Evolutionary conservation across 1,139 yeast genomes (phyloP), one percentile per base, ranked within the genome.

Genomic region (Hansenula sp.): DNA sequence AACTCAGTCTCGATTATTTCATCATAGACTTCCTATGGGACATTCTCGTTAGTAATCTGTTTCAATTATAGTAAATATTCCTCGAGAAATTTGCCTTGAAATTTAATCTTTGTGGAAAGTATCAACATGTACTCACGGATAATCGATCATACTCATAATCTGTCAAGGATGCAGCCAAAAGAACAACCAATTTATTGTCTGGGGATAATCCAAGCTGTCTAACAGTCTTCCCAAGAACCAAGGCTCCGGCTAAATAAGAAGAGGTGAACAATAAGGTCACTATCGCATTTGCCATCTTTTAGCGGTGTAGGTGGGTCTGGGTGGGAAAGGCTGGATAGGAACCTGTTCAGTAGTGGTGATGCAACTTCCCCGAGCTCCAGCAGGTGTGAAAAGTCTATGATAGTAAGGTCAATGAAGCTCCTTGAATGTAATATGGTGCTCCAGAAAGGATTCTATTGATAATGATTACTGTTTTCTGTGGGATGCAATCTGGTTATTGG

Each of bases 221-320:
- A 25, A 76, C 57, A 2, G 74, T 61, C 38, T 60, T 57, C 8
- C 81, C 91, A 38, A 88, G 64, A 0, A 86, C 81, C 33, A 85
- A 66, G 0, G 88, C 84, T 7, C 96, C 97, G 0, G 94, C 88
- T 18, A 88, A 64, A 61, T 90, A 90, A 30, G 73, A 71, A 35
- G 79, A 71, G 41, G 80, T 76, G 58, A 82, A 81, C 33, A 90
- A 67, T 33, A 89, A 70, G 1, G 96, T 82, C 39, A 79, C 81
- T 53, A 81, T 74, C 16, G 90, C 95, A 48, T 60, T 56, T 18
- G 63, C 55, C 70, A 69, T 51, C n/a, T 11, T 9, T 32, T 5
- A 10, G n/a, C n/a, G 5, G 10, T 8, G n/a, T 15, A 24, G 33
- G 31, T n/a, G 15, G n/a, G 29, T 4, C 17, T 29, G n/a, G n/a